Percentiles rank a stretch among this genome's conserved stretches.
phyloP scores from a whole-genome alignment of 176 grass and related monocot species.

The Oryza coarctata region DNA sequence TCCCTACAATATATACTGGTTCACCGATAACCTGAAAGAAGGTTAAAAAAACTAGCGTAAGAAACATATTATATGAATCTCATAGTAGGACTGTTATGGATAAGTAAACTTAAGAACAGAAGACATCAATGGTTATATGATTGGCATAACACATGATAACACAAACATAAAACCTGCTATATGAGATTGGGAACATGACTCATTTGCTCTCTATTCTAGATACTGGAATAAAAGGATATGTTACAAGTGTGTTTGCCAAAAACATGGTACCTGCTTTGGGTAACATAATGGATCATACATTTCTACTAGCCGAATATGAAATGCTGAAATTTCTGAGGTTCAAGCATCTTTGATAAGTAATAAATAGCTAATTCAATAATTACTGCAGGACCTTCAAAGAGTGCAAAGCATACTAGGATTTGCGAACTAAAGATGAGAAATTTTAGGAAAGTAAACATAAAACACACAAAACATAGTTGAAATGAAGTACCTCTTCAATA shows the following conservation, averaged over 20 bases:
- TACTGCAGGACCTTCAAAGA: not conserved
- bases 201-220: not conserved
- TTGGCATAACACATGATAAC: not conserved
- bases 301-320: not conserved
- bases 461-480: not conserved
- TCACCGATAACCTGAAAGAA: slow-evolving; percentile 81
- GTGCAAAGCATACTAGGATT: not conserved
- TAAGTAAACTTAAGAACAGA: slow-evolving; percentile 3
- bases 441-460: slow-evolving; percentile 6
- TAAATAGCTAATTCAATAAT: not conserved
- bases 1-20: slow-evolving; percentile 92
- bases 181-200: not conserved
- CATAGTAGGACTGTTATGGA: not conserved
- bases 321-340: not conserved
- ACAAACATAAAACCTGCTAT: not conserved
- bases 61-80: not conserved
- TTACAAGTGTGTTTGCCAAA: not conserved
- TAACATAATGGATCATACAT: not conserved
- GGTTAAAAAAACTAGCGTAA: slow-evolving; percentile 21
- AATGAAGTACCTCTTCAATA: slow-evolving; percentile 70
- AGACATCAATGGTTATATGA: not conserved
- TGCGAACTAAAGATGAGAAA: not conserved
- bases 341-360: not conserved
- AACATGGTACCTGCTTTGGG: not conserved
- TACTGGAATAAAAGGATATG: not conserved